A percentile compares a stretch with the other conserved stretches of the same genome.
These are phyloP conservation scores for Corylus avellana DNA, from an alignment of 306 rosid species.

Conservation along the genomic window DNA sequence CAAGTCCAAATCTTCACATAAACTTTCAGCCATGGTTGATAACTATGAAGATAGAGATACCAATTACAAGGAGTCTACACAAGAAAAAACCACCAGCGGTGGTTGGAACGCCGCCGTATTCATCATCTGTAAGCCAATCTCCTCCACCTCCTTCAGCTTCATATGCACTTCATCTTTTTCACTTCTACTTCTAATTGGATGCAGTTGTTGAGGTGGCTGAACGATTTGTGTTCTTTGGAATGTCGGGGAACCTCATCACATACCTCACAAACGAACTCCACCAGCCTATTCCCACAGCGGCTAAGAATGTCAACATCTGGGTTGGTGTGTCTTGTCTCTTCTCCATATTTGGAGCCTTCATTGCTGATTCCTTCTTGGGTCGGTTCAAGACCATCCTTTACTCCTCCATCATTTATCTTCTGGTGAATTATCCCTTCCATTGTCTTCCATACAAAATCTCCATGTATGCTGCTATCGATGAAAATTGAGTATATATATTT, in stretches of 20 bases:
- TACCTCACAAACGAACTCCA: conserved; percentile 42
- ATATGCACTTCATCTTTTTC: background rate
- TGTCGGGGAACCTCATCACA: conserved; percentile 27
- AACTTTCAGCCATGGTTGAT: background rate
- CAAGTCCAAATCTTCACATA: too few species aligned
- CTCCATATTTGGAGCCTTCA: conserved; percentile 15
- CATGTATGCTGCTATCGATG: background rate
- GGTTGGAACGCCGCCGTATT: conserved; percentile 38
- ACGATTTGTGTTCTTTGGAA: conserved; percentile 36
- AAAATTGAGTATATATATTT: too few species aligned
- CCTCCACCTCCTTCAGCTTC: background rate
- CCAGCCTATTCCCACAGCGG: background rate
- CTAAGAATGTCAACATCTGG: conserved; percentile 15
- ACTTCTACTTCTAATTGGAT: background rate
- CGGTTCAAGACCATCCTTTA: conserved; percentile 15
- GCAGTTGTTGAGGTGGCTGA: conserved; percentile 44
- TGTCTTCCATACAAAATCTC: background rate
- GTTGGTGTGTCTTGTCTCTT: conserved; percentile 18
- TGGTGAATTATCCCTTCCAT: background rate
- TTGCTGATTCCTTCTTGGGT: conserved; percentile 20
- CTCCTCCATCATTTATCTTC: background rate
- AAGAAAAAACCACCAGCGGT: background rate
- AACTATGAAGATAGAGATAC: background rate
- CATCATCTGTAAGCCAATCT: conserved; percentile 31
- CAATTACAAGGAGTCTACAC: background rate